Conservation (phyloP, 2,329 filamentous ascomycete species). For the Aspergillus sp. region DNA sequence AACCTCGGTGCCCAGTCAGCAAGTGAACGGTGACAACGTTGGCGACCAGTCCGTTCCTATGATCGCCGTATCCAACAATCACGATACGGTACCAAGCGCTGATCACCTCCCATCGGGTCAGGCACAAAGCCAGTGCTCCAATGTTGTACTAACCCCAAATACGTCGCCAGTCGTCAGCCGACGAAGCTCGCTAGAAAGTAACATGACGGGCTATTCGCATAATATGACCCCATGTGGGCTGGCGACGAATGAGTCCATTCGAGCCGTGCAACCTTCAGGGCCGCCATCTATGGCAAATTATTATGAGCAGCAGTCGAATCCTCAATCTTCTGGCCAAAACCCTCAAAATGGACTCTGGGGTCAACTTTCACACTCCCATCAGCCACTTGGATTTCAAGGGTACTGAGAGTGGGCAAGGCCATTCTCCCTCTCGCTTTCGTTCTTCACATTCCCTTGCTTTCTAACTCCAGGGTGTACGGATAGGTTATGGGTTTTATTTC, state of each 20-base stretch:
- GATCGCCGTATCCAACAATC: not conserved
- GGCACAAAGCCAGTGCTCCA: slow-evolving; percentile 8
- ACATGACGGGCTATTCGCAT: slow-evolving; percentile 15
- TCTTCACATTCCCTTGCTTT: not conserved
- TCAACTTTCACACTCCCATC: slow-evolving; percentile 8
- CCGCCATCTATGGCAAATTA: slow-evolving; percentile 15
- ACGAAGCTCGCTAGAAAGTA: slow-evolving; percentile 19
- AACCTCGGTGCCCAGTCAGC: slow-evolving; percentile 16
- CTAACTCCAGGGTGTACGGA: not conserved
- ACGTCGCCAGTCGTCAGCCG: slow-evolving; percentile 17
- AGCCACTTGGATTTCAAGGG: slow-evolving; percentile 13
- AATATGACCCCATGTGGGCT: slow-evolving; percentile 16
- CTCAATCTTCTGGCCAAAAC: slow-evolving; percentile 6
- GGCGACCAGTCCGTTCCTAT: slow-evolving; percentile 5
- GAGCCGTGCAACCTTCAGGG: slow-evolving; percentile 3
- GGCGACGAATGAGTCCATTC: slow-evolving; percentile 7
- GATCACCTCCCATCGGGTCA: not conserved
- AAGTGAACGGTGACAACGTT: not conserved
- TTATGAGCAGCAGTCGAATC: slow-evolving; percentile 17
- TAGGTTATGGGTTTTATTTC: not conserved
- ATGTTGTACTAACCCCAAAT: slow-evolving; percentile 16
- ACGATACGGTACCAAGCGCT: not conserved
- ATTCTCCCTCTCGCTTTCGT: not conserved
- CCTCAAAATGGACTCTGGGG: slow-evolving; percentile 15
- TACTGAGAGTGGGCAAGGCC: slow-evolving; percentile 4